Base-by-base conservation (phyloP, 495 filamentous ascomycete species). In the Viridothelium virens region DNA sequence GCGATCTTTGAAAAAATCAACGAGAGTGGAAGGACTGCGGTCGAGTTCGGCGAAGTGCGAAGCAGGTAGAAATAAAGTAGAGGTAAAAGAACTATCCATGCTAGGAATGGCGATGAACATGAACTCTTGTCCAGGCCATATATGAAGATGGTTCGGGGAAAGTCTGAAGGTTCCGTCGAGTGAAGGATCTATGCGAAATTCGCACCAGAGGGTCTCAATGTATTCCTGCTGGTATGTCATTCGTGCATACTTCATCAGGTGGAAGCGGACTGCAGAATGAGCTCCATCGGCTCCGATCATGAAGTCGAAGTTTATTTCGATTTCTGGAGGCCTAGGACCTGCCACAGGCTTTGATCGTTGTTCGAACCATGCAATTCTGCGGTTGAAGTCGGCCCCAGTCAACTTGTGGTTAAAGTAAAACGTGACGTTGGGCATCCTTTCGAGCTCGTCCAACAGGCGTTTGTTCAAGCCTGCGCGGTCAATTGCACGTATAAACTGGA, bases 101-200 rank as follows among this genome's bases (percentile, higher is more conserved):
- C 87, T 91, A 0, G 94, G 93, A 36, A 99, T 90, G 25, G 94
- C 94, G 71, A 99, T 97, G 77, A 99, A 99, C 94, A 99, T 97
- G 73, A 91, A 89, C 12, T 90, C 84, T 25, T 41, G 41, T 33
- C 88, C 91, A 1, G 94, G 94, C 94, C 94, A 99, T 77, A 99
- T 99, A 74, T 99, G 94, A 1, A 99, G 83, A 71, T 97, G 91
- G 74, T 96, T 89, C 16, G 91, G 90, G 0, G 89, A 91, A 64
- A 97, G 90, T 38, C 79, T 79, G 74, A 92, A 99, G 68, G 79
- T 82, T 37, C 83, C 81, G 11, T 81, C 78, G 31, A 77, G 68
- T 14, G 80, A 73, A 0, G 80, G 77, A 66, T 83, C 79, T 66
- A 99, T 93, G 50, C 86, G 87, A 74, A 97, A 96, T 70, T 99